Percentiles rank a stretch among this genome's conserved stretches.
Evolutionary conservation across 345 rosid genomes (phyloP).

Genomic region (Conringia planisiliqua): DNA sequence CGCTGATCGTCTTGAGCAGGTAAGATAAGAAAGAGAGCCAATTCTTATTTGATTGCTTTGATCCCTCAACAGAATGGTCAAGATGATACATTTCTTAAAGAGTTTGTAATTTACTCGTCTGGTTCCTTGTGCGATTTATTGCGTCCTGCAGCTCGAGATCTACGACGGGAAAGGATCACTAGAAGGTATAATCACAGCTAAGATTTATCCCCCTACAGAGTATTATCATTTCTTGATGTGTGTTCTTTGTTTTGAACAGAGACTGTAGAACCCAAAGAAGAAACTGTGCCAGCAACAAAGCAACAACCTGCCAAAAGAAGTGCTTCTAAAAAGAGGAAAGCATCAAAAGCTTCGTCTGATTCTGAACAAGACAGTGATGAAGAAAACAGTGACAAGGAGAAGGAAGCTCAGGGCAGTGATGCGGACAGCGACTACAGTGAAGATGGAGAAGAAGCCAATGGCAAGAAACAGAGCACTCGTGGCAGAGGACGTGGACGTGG

Average conservation of each 20-base stretch:
- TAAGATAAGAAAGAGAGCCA: slow-evolving; percentile 20
- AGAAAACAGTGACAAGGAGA: slow-evolving; percentile 52
- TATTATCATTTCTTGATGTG: neutral
- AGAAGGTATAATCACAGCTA: slow-evolving; percentile 48
- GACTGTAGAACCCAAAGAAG: slow-evolving; percentile 43
- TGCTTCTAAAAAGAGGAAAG: slow-evolving; percentile 56
- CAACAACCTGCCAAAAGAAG: slow-evolving; percentile 44
- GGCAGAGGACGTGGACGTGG: slow-evolving; percentile 57
- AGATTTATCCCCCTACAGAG: neutral
- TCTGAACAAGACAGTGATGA: slow-evolving; percentile 54
- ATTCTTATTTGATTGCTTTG: neutral
- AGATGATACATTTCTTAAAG: neutral
- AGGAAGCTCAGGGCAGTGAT: slow-evolving; percentile 48
- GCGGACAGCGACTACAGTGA: slow-evolving; percentile 30
- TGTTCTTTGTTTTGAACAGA: slow-evolving; percentile 34
- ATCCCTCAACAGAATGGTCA: neutral
- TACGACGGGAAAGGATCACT: slow-evolving; percentile 74
- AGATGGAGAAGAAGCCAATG: slow-evolving; percentile 48
- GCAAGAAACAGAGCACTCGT: slow-evolving; percentile 46
- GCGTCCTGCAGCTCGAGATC: slow-evolving; percentile 63
- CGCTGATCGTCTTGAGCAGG: slow-evolving; percentile 83
- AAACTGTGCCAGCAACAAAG: slow-evolving; percentile 32
- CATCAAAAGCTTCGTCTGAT: slow-evolving; percentile 53
- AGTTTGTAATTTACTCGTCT: neutral
- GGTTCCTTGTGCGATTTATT: neutral